Evolutionary conservation across 2,329 filamentous ascomycete species (phyloP), one percentile per base, ranked within the genome.

Genomic region (Xylariales sp.): DNA sequence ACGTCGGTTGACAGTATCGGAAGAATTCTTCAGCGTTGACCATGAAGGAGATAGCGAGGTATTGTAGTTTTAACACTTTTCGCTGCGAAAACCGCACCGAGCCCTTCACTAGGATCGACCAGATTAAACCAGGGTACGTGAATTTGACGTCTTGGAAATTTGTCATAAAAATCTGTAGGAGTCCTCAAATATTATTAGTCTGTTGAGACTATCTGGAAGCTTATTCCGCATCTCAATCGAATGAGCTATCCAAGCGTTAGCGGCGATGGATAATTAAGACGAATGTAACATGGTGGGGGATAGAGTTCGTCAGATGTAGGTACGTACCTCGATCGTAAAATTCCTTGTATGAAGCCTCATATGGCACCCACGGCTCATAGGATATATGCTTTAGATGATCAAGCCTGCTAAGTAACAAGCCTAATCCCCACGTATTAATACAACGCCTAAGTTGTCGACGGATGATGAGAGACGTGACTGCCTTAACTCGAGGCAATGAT

Each of bases 31-130:
- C 23, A n/a, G 23, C 23, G 38, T 56, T 40, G 16, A 54, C 29
- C 41, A 56, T 47, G 38, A 46, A 60, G 6, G 59, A 45, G 33
- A 59, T 38, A 36, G 54, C 44, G n/a, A 61, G 42, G 11, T 55
- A 49, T 43, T 57, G 29, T 11, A 58, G 42, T 32, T n/a, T n/a
- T n/a, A 25, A 25, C 8, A 25, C 23, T 25, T 25, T n/a, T 25
- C 8, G 34, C 38, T 19, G 53, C 55, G 35, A 60, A 52, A 28
- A 41, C 33, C 20, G 37, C 33, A 35, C 25, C 40, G 38, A 53
- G 36, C 13, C 32, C n/a, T n/a, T n/a, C n/a, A n/a, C 8, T 36
- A 15, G 40, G 45, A 40, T 39, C 18, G 35, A 37, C 14, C 27
- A 40, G 32, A 38, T 41, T 15, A 33, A 23, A 17, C 18, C 27